Evolutionary conservation across 805 yeast genomes (phyloP), one percentile per base, ranked within the genome.

Genomic region (Debaryomyces prosopidis): DNA sequence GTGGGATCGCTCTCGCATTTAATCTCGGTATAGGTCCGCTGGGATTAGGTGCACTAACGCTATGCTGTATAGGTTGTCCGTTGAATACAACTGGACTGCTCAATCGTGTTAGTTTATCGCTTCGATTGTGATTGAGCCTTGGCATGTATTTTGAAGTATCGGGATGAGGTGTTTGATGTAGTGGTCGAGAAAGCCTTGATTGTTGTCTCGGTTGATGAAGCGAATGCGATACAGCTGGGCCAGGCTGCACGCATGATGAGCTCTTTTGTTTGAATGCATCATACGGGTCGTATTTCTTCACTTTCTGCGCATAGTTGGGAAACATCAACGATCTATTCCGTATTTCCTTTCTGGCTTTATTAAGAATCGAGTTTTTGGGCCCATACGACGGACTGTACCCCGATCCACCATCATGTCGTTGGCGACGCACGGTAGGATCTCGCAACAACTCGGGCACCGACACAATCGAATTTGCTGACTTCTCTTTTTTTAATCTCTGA

Each of bases 391-490:
- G 26, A 14, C 4, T 14, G 43, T 45, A 49, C 40, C 54, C 43
- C 8, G 51, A 44, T 15, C 53, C 54, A 19, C 46, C 43, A n/a
- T 43, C 27, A 30, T 5, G 20, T 31, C 41, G 32, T 28, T 45
- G 38, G 1, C 46, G 40, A 19, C 55, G 45, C 2, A 64, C 60
- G 1, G 63, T 60, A 4, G 71, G 71, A 39, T 65, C 69, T 23
- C 60, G 36, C n/a, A 65, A 43, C 7, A 62, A 46, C 36, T 50
- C 51, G 16, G 58, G 61, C 8, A 65, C 69, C 20, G 63, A 40
- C 5, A 60, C 68, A 11, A 76, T 71, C 44, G 75, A 67, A 50
- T 70, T 75, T 42, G 63, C 69, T 10, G 71, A 64, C 49, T 76
- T 77, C 49, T 71, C 65, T 36, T 54, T 48, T 35, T 66, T 65